These are phyloP conservation scores for Stentor roeselii DNA, from an alignment of 73 alveolate species.

Conservation along the genomic window DNA sequence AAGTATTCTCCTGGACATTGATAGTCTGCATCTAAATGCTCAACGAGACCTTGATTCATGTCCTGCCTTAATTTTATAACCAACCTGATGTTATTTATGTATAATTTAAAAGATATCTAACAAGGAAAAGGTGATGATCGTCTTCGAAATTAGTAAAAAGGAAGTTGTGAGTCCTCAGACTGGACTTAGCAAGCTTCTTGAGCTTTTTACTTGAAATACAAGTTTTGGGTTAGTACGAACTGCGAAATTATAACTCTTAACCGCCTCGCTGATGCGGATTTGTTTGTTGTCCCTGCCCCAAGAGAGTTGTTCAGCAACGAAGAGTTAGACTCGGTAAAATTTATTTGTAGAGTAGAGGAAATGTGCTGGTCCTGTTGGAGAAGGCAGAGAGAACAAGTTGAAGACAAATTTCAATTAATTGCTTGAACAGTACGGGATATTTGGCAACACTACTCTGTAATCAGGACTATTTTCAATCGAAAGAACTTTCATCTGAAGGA, in stretches of 20 bases:
- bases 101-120: not conserved
- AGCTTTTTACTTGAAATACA: not conserved
- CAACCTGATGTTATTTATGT: not conserved
- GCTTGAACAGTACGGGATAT: conserved; percentile 81
- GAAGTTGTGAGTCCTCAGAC: not conserved
- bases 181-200: not conserved
- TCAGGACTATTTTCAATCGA: conserved; percentile 73
- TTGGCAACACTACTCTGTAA: conserved; percentile 81
- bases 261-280: conserved; percentile 38
- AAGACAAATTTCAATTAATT: conserved; percentile 80
- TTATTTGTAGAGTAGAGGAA: conserved; percentile 86
- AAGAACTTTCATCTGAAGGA: conserved; percentile 95
- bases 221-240: too few relatives aligned
- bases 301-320: conserved; percentile 47
- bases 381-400: conserved; percentile 86
- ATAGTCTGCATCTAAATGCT: not conserved
- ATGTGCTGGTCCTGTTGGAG: conserved; percentile 67
- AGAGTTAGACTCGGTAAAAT: conserved; percentile 75
- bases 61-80: not conserved
- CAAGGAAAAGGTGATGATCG: not conserved
- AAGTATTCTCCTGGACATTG: not conserved
- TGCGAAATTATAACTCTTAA: conserved; percentile 24
- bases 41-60: not conserved
- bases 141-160: not conserved
- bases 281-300: conserved; percentile 46